Base-by-base conservation (phyloP, 768 basidiomycete genomes). In the Stropharia rugosoannulata region DNA sequence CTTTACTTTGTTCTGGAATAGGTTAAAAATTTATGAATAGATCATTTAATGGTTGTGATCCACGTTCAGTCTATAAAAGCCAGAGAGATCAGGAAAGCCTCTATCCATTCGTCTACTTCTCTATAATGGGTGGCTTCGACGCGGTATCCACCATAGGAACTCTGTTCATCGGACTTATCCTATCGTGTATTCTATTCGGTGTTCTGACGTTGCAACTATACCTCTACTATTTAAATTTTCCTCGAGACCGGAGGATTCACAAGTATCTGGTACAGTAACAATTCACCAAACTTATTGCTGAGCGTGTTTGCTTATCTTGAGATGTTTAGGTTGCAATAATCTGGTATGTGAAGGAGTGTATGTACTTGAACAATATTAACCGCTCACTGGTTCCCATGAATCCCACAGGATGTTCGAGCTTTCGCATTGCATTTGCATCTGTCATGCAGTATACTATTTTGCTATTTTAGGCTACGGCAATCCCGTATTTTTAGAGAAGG, bases 171-270 rank as follows among this genome's bases (percentile, higher is more conserved):
- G 58, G 58, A 1, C 41, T 46, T 16, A 39, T 51, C 18, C 9
- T 59, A n/a, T 59, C 58, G 10, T 43, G 36, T 8, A 36, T 50
- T 18, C 41, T 59, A 7, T 59, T 55, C 35, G 58, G 58, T 1
- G 38, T 59, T 15, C 32, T 55, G 5, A 44, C 44, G 5, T 41
- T 55, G 11, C 58, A 59, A 27, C 19, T 27, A 10, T 59, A 55
- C 16, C 27, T 39, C 19, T 59, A 59, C 37, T 55, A 44, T 22
- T 44, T 25, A 15, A 47, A 27, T n/a, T 59, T 59, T 35, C 54
- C 58, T 3, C n/a, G 39, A 1, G 58, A 59, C 35, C 8, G 18
- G 22, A 3, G 8, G 3, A 1, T 6, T 4, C 29, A 40, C 22
- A 47, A 49, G 47, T 22, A n/a, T 15, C 16, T 58, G 45, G 51